phyloP scores from a whole-genome alignment of 148 eudicot species.

The Dysphania ambrosioides region DNA sequence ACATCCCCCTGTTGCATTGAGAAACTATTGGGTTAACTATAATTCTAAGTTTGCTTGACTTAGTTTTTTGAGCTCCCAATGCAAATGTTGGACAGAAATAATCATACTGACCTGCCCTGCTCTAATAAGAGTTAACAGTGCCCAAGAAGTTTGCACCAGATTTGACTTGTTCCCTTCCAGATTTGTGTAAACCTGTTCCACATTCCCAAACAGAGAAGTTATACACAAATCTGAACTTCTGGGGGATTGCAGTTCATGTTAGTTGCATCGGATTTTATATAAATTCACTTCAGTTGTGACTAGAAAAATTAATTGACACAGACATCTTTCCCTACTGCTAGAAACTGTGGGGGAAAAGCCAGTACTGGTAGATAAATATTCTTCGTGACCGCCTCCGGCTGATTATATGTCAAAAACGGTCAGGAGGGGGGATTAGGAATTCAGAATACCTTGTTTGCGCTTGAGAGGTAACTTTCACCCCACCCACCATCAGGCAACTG shows the following conservation, averaged over 20 bases:
- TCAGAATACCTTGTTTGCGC: constrained; percentile 41
- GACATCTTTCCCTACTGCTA: too few species aligned
- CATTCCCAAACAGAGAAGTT: background rate
- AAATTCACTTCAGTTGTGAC: too few species aligned
- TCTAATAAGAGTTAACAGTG: constrained; percentile 53
- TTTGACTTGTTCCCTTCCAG: constrained; percentile 48
- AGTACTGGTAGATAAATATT: too few species aligned
- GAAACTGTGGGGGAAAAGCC: too few species aligned
- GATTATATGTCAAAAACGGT: too few species aligned
- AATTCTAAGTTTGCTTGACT: background rate
- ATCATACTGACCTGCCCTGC: constrained; percentile 54
- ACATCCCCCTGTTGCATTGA: constrained; percentile 35
- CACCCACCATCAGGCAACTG: constrained; percentile 62
- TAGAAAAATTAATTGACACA: too few species aligned
- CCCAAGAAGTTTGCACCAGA: constrained; percentile 70
- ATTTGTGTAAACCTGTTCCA: constrained; percentile 47
- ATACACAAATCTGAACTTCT: background rate
- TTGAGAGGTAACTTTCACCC: constrained; percentile 68
- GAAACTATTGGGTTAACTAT: background rate
- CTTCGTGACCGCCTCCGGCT: too few species aligned
- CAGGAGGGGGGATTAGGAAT: background rate
- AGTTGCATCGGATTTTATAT: too few species aligned
- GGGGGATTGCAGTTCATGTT: too few species aligned
- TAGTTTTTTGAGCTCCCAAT: background rate
- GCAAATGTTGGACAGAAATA: background rate